Evolutionary conservation across 108 stramenopile species (phyloP).

Genomic region (Nannochloropsis salina): DNA sequence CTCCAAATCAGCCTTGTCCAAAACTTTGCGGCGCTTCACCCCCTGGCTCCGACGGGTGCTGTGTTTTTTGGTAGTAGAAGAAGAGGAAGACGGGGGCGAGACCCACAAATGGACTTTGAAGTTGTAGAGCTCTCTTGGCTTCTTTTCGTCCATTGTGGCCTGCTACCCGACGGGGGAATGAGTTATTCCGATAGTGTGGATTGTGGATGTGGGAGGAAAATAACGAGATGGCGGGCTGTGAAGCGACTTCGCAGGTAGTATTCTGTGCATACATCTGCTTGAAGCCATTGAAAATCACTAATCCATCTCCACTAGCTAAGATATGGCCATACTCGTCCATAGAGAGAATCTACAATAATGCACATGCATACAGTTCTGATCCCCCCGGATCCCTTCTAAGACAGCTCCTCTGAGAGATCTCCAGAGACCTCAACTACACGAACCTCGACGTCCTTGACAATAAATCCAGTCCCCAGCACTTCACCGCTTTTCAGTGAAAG

Average conservation of each 20-base stretch:
- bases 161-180: not conserved
- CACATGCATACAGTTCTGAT: too few relatives aligned
- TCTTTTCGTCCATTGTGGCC: not conserved
- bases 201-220: not conserved
- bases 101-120: constrained; percentile 12
- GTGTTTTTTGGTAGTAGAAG: not conserved
- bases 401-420: too few relatives aligned
- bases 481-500: not conserved
- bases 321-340: too few relatives aligned
- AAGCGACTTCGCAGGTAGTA: not conserved
- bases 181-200: not conserved
- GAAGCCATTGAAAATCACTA: too few relatives aligned
- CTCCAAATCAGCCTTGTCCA: not conserved
- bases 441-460: constrained; percentile 11
- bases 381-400: too few relatives aligned
- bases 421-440: not conserved
- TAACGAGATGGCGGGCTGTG: not conserved
- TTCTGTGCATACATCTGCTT: too few relatives aligned
- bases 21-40: not conserved
- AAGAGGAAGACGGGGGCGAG: not conserved
- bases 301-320: too few relatives aligned
- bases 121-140: constrained; percentile 9
- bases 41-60: not conserved
- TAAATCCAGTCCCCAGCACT: not conserved
- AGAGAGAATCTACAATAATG: too few relatives aligned